Evolutionary conservation across 177 flowering plant genomes (phyloP), one percentile per base, ranked within the genome.

Genomic region (Vitis hybrid): DNA sequence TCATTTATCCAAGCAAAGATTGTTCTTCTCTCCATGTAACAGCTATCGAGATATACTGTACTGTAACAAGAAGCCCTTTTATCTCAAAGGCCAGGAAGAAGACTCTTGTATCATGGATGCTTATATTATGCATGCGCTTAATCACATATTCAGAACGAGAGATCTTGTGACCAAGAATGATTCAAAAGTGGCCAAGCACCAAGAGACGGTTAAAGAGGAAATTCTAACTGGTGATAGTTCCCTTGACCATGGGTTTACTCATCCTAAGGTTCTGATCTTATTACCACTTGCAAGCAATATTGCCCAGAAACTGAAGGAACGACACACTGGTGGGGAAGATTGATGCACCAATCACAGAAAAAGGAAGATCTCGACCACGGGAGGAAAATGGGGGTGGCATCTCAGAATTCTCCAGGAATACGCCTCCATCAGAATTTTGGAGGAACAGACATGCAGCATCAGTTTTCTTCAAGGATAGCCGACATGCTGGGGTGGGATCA

Each of bases 251-350:
- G 97, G 99, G 15, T 93, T 87, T 79, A 91, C 94, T 73, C 97
- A 97, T 75, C 98, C 99, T 18, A 95, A 95, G 98, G 97, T 91
- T n/a, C n/a, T n/a, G n/a, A n/a, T n/a, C n/a, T n/a, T n/a, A n/a
- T n/a, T n/a, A n/a, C n/a, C n/a, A n/a, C n/a, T n/a, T n/a, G n/a
- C n/a, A n/a, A n/a, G n/a, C n/a, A n/a, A n/a, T n/a, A n/a, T 20
- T 20, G 20, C 20, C 20, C 20, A 20, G 20, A 20, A 20, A 20
- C 1, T 20, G 20, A 20, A 20, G 20, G 20, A 20, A 20, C 20
- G 20, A 1, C 20, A 20, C 20, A 20, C 20, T 20, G 20, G 20
- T 20, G 20, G 20, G 20, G 20, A 20, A 20, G 20, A 20, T 20
- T 20, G 20, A 20, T 20, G 20, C 20, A 20, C 20, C 20, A 20